Percentiles rank a stretch among this genome's conserved stretches.
phyloP scores from a whole-genome alignment of 1,139 yeast genomes.

The Yarrowia galli region DNA sequence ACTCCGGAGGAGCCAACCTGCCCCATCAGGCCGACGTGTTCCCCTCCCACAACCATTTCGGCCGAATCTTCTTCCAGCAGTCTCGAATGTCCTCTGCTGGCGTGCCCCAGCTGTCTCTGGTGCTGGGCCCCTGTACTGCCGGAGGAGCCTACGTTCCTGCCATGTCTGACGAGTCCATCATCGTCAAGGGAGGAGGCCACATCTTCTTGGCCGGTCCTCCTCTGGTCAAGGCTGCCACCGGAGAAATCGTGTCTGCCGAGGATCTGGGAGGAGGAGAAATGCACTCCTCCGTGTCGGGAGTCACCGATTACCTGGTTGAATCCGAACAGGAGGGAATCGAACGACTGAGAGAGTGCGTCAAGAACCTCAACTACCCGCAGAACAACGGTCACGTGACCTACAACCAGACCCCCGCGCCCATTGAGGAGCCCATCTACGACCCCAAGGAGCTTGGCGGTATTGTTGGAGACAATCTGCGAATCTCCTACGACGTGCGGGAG shows the following conservation, averaged over 20 bases:
- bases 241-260: conserved; percentile 51
- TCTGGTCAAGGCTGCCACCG: conserved; percentile 52
- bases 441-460: conserved; percentile 50
- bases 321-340: conserved; percentile 52
- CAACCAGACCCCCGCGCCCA: conserved; percentile 38
- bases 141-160: conserved; percentile 54
- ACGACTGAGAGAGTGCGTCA: conserved; percentile 47
- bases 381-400: conserved; percentile 39
- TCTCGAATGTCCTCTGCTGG: conserved; percentile 50
- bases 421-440: conserved; percentile 49
- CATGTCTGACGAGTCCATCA: conserved; percentile 51
- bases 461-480: conserved; percentile 49
- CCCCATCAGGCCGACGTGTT: conserved; percentile 52
- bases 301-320: conserved; percentile 50
- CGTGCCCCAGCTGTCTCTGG: conserved; percentile 50
- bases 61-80: conserved; percentile 51
- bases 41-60: conserved; percentile 52
- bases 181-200: conserved; percentile 51
- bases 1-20: conserved; percentile 52
- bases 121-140: conserved; percentile 53
- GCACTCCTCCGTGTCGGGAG: conserved; percentile 51
- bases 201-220: conserved; percentile 53
- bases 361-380: conserved; percentile 47
- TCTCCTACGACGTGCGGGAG: conserved; percentile 50
- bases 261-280: conserved; percentile 52